phyloP scores from a whole-genome alignment of 2,329 filamentous ascomycete species.

The Fusarium caatingaense region DNA sequence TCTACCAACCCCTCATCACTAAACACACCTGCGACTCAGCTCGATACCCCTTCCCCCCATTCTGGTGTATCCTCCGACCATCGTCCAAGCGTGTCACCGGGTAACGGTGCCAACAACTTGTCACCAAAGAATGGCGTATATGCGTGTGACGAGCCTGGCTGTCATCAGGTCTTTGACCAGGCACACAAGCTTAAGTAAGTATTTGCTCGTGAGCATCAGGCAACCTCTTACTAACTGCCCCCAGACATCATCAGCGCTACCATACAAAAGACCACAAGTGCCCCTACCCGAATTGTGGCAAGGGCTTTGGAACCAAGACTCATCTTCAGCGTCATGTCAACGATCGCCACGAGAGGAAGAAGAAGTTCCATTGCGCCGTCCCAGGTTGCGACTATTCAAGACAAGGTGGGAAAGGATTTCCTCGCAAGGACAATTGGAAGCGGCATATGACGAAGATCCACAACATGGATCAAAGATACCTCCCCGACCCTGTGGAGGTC shows the following conservation, averaged over 20 bases:
- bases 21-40: constrained; percentile 61
- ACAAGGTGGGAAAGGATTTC: constrained; percentile 67
- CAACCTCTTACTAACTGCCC: not conserved
- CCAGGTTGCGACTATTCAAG: constrained; percentile 67
- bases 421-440: constrained; percentile 72
- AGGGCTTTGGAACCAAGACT: constrained; percentile 70
- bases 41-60: constrained; percentile 56
- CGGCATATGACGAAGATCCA: constrained; percentile 72
- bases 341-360: constrained; percentile 69
- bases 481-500: constrained; percentile 57
- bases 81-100: constrained; percentile 53
- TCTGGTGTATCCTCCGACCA: constrained; percentile 52
- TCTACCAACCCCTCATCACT: constrained; percentile 56
- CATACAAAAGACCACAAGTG: constrained; percentile 71
- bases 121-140: constrained; percentile 49
- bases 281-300: constrained; percentile 63
- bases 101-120: constrained; percentile 38
- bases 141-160: constrained; percentile 53
- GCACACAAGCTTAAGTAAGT: constrained; percentile 69
- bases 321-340: constrained; percentile 72
- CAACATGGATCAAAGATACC: constrained; percentile 53
- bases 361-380: constrained; percentile 68
- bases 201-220: not conserved
- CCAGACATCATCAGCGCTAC: constrained; percentile 70
- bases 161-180: constrained; percentile 63